Conservation (phyloP, 495 filamentous ascomycete genomes). For the Sabuloglossum arenarium region DNA sequence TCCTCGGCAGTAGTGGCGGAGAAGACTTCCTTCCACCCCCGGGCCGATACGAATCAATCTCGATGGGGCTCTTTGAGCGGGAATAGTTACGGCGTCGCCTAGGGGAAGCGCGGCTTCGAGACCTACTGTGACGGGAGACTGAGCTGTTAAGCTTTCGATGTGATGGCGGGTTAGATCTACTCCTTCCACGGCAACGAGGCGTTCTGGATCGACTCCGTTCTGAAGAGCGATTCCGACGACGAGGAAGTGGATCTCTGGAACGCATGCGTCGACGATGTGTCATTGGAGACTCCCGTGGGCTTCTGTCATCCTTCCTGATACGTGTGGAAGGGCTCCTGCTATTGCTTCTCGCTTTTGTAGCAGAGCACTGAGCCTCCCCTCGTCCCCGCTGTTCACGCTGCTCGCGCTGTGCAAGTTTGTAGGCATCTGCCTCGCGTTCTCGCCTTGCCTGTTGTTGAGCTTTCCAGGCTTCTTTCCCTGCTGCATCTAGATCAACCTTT, state of each 20-base stretch:
- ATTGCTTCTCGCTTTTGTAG: background rate
- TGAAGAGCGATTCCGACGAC: constrained; percentile 2
- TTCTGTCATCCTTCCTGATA: background rate
- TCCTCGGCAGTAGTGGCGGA: background rate
- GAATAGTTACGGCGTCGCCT: background rate
- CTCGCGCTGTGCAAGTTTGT: constrained; percentile 1
- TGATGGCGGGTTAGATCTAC: background rate
- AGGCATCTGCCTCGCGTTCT: background rate
- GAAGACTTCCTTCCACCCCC: background rate
- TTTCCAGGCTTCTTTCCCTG: constrained; percentile 26
- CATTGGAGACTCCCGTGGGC: background rate
- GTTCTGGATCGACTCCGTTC: background rate
- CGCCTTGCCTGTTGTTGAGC: background rate
- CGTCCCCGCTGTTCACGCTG: background rate
- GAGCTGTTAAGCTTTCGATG: background rate
- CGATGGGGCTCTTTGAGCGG: constrained; percentile 3
- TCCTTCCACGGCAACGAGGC: background rate
- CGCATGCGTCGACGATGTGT: background rate
- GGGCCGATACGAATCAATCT: constrained; percentile 4
- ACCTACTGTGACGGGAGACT: background rate
- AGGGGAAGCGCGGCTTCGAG: background rate
- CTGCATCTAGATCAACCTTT: constrained; percentile 63
- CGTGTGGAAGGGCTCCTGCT: background rate
- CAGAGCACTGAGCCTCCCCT: background rate
- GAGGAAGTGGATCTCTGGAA: constrained; percentile 1